A percentile compares a stretch with the other conserved stretches of the same genome.
Conservation (phyloP, 2,329 filamentous ascomycete genomes). For the Colletotrichum brevisporum region DNA sequence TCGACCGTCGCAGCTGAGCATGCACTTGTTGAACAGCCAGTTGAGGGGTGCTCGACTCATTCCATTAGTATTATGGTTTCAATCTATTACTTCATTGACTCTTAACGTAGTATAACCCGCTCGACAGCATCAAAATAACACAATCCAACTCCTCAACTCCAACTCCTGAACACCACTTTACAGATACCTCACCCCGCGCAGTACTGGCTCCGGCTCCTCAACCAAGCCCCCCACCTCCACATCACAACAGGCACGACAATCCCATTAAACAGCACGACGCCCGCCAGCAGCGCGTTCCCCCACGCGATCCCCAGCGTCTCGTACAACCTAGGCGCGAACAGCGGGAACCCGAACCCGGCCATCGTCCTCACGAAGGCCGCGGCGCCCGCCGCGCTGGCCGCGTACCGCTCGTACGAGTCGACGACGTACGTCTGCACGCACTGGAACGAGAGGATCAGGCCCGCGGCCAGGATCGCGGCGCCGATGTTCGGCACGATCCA, state of each 20-base stretch:
- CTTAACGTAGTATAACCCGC: no score
- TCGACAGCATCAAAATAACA: no score
- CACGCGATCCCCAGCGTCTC: slow-evolving; percentile 58
- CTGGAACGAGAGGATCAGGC: slow-evolving; percentile 70
- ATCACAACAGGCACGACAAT: slow-evolving; percentile 41
- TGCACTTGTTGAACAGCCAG: no score
- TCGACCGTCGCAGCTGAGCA: no score
- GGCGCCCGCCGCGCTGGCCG: slow-evolving; percentile 38
- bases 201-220: slow-evolving; percentile 41
- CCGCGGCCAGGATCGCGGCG: slow-evolving; percentile 59
- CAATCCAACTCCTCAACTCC: no score
- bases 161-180: no score
- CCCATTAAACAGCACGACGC: slow-evolving; percentile 40
- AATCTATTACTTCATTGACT: no score
- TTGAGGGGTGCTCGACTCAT: no score
- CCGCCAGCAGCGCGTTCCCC: slow-evolving; percentile 56
- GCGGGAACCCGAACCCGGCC: slow-evolving; percentile 69
- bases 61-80: no score
- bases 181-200: slow-evolving; percentile 25
- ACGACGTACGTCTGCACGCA: slow-evolving; percentile 70
- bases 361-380: slow-evolving; percentile 69
- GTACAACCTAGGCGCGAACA: slow-evolving; percentile 66
- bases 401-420: slow-evolving; percentile 41
- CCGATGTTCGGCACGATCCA: slow-evolving; percentile 73
- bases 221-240: slow-evolving; percentile 43